These are phyloP conservation scores for Monosporascus sp. DNA, from an alignment of 2,329 filamentous ascomycete species.

Conservation along the genomic window DNA sequence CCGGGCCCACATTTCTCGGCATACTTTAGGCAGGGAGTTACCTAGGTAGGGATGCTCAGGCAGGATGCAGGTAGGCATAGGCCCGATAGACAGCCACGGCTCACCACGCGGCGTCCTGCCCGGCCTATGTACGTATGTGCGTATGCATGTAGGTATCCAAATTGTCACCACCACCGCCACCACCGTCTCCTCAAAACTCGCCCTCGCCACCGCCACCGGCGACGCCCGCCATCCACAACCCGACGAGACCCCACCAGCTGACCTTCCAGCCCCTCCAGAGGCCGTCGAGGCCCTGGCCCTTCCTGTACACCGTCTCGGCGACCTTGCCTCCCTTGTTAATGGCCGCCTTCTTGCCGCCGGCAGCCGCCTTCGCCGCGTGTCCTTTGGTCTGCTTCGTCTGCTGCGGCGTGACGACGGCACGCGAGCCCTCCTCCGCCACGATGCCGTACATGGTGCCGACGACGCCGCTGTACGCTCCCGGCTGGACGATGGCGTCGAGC, in stretches of 20 bases:
- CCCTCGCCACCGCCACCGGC: constrained; percentile 57
- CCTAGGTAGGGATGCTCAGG: too few species aligned
- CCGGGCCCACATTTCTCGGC: too few species aligned
- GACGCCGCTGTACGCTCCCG: constrained; percentile 78
- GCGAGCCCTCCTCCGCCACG: constrained; percentile 71
- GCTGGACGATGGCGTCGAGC: constrained; percentile 70
- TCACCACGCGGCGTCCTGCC: too few species aligned
- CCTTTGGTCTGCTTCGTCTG: constrained; percentile 24
- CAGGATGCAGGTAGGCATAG: too few species aligned
- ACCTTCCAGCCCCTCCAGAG: constrained; percentile 72
- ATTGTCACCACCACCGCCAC: too few species aligned
- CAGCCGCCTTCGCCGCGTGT: constrained; percentile 11
- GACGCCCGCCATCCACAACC: constrained; percentile 65
- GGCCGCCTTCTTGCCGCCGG: constrained; percentile 24
- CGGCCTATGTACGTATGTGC: too few species aligned
- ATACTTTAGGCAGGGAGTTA: too few species aligned
- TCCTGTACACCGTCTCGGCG: constrained; percentile 41
- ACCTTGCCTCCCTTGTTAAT: constrained; percentile 18
- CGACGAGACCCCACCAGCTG: constrained; percentile 71
- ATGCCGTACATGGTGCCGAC: constrained; percentile 90
- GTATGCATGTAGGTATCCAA: too few species aligned
- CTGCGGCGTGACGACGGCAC: constrained; percentile 35
- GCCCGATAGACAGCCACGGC: too few species aligned
- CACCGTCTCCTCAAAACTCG: constrained; percentile 38
- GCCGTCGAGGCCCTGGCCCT: constrained; percentile 63